phyloP scores from a whole-genome alignment of 331 rosid species.

The Erythrophleum ivorense region DNA sequence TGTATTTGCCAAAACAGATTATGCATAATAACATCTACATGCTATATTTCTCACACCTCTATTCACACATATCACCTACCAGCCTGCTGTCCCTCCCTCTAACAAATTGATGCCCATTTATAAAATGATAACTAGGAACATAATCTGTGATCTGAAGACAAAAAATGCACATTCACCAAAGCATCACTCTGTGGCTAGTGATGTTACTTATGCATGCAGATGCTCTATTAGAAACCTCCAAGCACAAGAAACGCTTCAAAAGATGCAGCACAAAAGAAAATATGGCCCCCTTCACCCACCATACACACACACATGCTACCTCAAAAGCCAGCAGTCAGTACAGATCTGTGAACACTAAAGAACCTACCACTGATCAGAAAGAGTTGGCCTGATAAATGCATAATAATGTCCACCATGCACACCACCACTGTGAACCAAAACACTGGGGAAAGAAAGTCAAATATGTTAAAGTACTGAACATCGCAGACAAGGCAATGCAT shows the following conservation, averaged over 20 bases:
- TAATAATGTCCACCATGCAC: conserved; percentile 97
- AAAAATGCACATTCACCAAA: not conserved
- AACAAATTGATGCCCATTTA: not conserved
- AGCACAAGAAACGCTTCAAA: conserved; percentile 22
- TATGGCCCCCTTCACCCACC: conserved; percentile 7
- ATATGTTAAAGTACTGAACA: conserved; percentile 40
- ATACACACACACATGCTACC: conserved; percentile 28
- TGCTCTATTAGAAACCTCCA: conserved; percentile 19
- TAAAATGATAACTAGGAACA: conserved; percentile 18
- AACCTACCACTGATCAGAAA: conserved; percentile 82
- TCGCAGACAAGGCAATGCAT: conserved; percentile 28
- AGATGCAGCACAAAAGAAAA: conserved; percentile 14
- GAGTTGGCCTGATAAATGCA: conserved; percentile 92
- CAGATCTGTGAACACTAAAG: conserved; percentile 25
- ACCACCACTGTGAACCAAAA: conserved; percentile 96
- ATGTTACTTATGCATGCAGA: not conserved
- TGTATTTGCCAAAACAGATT: not conserved
- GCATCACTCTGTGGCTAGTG: not conserved
- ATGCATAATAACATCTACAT: not conserved
- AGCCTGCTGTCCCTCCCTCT: not conserved
- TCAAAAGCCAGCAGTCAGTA: conserved; percentile 28
- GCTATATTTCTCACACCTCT: conserved; percentile 7
- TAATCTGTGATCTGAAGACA: conserved; percentile 16
- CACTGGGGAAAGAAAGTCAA: conserved; percentile 56
- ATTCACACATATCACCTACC: conserved; percentile 20